Conservation (phyloP, 2,329 filamentous ascomycete species). For the Ophiostoma pallidulum region DNA sequence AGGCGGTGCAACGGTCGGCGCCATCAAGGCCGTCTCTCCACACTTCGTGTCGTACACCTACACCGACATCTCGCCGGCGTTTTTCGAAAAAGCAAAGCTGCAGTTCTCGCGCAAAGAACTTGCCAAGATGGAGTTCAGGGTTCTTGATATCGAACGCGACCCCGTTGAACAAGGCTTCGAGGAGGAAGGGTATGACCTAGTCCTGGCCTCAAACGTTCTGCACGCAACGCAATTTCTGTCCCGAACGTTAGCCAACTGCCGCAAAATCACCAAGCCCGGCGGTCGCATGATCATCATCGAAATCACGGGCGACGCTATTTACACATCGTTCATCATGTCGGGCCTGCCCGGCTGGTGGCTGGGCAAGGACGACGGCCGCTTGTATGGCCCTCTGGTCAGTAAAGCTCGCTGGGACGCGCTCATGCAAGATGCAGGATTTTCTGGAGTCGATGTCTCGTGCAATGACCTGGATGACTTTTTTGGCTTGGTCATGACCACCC, state of each 20-base stretch:
- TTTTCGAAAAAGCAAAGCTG: slow-evolving; percentile 25
- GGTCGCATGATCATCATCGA: slow-evolving; percentile 28
- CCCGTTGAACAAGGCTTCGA: slow-evolving; percentile 26
- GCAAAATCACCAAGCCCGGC: slow-evolving; percentile 28
- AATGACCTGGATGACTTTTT: slow-evolving; percentile 12
- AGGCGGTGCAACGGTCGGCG: slow-evolving; percentile 20
- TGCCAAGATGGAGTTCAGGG: slow-evolving; percentile 22
- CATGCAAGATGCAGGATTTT: slow-evolving; percentile 19
- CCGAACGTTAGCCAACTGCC: slow-evolving; percentile 24
- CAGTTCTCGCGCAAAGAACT: slow-evolving; percentile 19
- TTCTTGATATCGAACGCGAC: slow-evolving; percentile 26
- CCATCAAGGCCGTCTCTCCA: slow-evolving; percentile 13
- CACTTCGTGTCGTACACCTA: slow-evolving; percentile 18
- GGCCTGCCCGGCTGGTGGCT: slow-evolving; percentile 18
- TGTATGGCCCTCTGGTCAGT: slow-evolving; percentile 11
- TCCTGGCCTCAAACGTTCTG: slow-evolving; percentile 30
- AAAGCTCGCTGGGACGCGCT: slow-evolving; percentile 18
- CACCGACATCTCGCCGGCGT: slow-evolving; percentile 17
- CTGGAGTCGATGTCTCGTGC: slow-evolving; percentile 17
- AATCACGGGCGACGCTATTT: slow-evolving; percentile 9
- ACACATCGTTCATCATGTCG: slow-evolving; percentile 12
- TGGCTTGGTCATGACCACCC: slow-evolving; percentile 17
- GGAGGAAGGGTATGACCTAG: slow-evolving; percentile 25
- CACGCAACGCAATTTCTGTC: slow-evolving; percentile 26
- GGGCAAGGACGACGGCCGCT: slow-evolving; percentile 13